Evolutionary conservation across 192 early-diverging fungal species (phyloP), one percentile per base, ranked within the genome.

Genomic region (Coemansia sp.): DNA sequence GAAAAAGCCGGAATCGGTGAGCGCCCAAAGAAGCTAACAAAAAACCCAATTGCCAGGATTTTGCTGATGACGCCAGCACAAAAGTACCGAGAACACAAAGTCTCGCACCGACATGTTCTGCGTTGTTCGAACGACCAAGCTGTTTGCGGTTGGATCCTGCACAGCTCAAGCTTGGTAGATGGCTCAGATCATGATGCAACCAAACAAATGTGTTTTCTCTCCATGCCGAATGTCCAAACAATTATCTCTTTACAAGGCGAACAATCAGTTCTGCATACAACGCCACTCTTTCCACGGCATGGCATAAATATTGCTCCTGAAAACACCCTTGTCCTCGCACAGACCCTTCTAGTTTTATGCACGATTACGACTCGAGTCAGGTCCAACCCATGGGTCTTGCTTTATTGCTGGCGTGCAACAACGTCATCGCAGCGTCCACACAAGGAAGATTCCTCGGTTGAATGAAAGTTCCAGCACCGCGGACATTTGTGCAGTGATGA

Each of bases 401-500:
- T 29, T 37, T 43, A n/a, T 11, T 43, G 41, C 41, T 43, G 41
- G 38, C 38, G 19, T 49, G 53, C 54, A 12, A 84, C 66, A 5
- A 76, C 82, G 11, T 61, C 50, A 15, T 66, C 66, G 62, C 91
- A 93, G 54, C 91, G 80, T 12, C 39, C 19, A 67, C 91, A 93
- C 8, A 93, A 70, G 5, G 61, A 48, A 23, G 85, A 75, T 2
- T 69, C 76, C 7, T 66, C 58, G 0, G 55, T 48, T 1, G 89
- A 83, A 52, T 77, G 75, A 49, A 84, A 87, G 61, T 84, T 88
- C 88, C 91, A 89, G 73, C 91, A 93, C 35, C 91, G 85, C 17
- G 91, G 91, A 60, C 91, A 93, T 63, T 93, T 93, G 64, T 88
- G 84, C 52, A 75, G 35, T 10, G 59, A 48, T 11, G 88, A 82